phyloP scores from a whole-genome alignment of 169 alveolate genomes.

The Cryptosporidium sp. region DNA sequence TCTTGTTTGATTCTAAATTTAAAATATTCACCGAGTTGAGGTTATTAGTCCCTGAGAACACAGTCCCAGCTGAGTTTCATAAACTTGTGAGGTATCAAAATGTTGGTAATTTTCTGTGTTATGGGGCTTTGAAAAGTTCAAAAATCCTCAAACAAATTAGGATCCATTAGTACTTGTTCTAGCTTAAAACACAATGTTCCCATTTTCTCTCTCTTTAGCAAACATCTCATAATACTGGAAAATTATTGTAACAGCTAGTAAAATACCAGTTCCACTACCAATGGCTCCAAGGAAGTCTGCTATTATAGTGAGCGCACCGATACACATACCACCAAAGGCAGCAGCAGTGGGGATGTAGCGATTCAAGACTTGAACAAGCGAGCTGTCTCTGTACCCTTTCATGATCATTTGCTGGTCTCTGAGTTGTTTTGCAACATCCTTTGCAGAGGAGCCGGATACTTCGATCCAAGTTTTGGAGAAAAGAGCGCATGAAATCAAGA shows the following conservation, averaged over 20 bases:
- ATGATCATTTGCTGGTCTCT: constrained; percentile 96
- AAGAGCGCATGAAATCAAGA: constrained; percentile 97
- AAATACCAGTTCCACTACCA: constrained; percentile 99
- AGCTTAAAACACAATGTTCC: constrained; percentile 84
- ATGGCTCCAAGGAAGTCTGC: constrained; percentile 99
- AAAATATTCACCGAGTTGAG: not conserved
- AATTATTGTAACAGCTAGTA: constrained; percentile 97
- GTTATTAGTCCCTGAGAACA: not conserved
- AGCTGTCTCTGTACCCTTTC: constrained; percentile 91
- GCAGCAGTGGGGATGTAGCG: constrained; percentile 99
- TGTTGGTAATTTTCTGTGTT: not conserved
- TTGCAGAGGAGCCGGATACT: constrained; percentile 98
- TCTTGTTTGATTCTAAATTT: not conserved
- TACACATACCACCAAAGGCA: constrained; percentile 99
- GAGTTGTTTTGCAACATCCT: constrained; percentile 99
- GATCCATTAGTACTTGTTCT: constrained; percentile 20
- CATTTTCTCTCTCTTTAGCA: constrained; percentile 95
- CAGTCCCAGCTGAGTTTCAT: not conserved
- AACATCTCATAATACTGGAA: constrained; percentile 98
- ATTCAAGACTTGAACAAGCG: constrained; percentile 86
- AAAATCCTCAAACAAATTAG: not conserved
- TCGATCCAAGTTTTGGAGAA: constrained; percentile 99
- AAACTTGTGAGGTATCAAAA: not conserved
- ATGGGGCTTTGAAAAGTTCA: not conserved
- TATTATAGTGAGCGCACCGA: constrained; percentile 97